Evolutionary conservation across 345 rosid species (phyloP), one percentile per base, ranked within the genome.

Genomic region (Eucalyptus sp.): DNA sequence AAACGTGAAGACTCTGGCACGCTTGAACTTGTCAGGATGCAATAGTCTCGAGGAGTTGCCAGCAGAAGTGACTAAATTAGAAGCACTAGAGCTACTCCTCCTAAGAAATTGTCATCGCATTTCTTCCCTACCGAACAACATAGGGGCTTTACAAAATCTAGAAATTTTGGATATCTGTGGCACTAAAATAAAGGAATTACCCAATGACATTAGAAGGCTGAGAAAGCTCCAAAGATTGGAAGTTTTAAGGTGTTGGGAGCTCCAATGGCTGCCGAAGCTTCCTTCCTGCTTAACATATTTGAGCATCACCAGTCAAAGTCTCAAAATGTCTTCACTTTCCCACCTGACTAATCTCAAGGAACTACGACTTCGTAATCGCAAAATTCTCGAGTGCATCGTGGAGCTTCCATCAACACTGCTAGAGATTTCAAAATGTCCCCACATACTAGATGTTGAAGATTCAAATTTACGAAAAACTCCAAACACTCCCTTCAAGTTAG

Each of bases 131-230:
- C 64, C 13, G 11, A 13, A 58, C 13, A 24, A 10, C 27, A 58
- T 58, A 58, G 64, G 64, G n/a, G 64, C n/a, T 10, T 0, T 24
- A 1, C 64, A 58, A 24, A 24, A 58, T 4, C 29, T 58, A 24
- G 64, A 24, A 58, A 58, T 0, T 24, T 0, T 58, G 6, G 1
- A 58, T 24, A 0, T 58, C 24, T 9, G 0, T 24, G 29, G 13
- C 0, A 58, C n/a, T 58, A 4, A 0, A 1, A 52, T 52, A 52
- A 52, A 60, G 4, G 0, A 3, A 25, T 12, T 27, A 60, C 66
- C 66, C 31, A 25, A 12, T 60, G 66, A 12, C 1, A 60, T 60
- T 12, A 24, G 31, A 60, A 25, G 31, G 14, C 4, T 60, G 7
- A 60, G 66, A 60, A 60, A 60, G 31, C 66, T 60, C 8, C 0